phyloP scores from a whole-genome alignment of 1,284 basidiomycete genomes.

The Mycena sp. region DNA sequence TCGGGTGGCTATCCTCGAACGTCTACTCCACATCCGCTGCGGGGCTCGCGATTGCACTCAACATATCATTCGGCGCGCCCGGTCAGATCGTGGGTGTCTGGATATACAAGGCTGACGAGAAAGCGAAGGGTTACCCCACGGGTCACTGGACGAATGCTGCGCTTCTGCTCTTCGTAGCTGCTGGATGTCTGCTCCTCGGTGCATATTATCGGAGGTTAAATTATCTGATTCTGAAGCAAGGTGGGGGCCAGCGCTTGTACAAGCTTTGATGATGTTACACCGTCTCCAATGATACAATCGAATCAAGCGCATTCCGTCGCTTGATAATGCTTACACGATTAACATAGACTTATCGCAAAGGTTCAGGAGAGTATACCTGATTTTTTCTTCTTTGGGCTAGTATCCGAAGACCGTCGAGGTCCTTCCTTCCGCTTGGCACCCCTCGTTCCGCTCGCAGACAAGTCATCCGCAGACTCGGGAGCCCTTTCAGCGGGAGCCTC shows the following conservation, averaged over 20 bases:
- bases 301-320: no score
- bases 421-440: no score
- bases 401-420: no score
- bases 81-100: constrained; percentile 52
- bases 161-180: constrained; percentile 37
- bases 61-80: constrained; percentile 46
- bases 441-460: no score
- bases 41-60: constrained; percentile 48
- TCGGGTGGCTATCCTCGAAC: constrained; percentile 51
- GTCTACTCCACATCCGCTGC: constrained; percentile 42
- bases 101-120: constrained; percentile 48
- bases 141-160: constrained; percentile 49
- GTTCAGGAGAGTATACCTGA: no score
- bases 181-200: constrained; percentile 35
- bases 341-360: no score
- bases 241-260: constrained; percentile 2
- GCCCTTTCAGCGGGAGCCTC: no score
- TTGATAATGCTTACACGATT: no score
- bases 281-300: no score
- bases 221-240: background rate
- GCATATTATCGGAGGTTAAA: constrained; percentile 23
- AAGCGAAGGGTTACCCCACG: constrained; percentile 42
- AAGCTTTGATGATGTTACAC: background rate
- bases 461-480: no score
- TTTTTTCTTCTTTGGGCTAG: no score